Evolutionary conservation across 2,329 filamentous ascomycete genomes (phyloP), one percentile per base, ranked within the genome.

Genomic region (Fusarium nelsonii): DNA sequence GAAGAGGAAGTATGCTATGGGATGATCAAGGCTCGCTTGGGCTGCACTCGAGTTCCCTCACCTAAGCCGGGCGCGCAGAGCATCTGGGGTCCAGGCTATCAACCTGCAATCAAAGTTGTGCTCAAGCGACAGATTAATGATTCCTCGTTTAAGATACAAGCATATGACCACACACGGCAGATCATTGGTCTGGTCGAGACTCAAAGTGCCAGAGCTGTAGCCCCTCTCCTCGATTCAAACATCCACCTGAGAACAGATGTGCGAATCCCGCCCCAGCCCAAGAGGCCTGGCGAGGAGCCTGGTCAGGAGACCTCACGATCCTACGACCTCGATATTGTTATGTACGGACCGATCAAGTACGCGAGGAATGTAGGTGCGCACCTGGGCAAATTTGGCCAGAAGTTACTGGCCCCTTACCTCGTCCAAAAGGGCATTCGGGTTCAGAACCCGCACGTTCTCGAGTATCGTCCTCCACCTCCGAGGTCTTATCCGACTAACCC

Each of bases 1-100:
- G 85, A 89, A 20, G 88, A 92, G 75, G 89, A 93, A 74, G 91
- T 97, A 5, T 97, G 93, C 79, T 94, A 92, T 74, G 93, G 93
- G 41, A 91, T 91, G 80, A 80, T 97, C 20, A 89, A 93, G 56
- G 86, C 89, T 4, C 87, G 82, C 55, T 82, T 96, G 41, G 88
- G 90, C 67, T 91, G 90, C 64, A 85, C 88, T 72, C 81, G 83
- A 36, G 88, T 95, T 3, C 93, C 93, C 1, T 87, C 84, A 4
- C 88, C 90, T 0, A 93, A 90, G 72, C 88, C 91, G 2, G 86
- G 86, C 32, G 83, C 85, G 26, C 84, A 87, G 61, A 82, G 85
- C 20, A 81, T 91, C 11, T 88, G 87, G 70, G 82, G 86, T 43
- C 80, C 87, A 54, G 77, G 77, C 43, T 87, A 89, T 69, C 94